Conservation (phyloP, 306 rosid species). For the Prosopis cineraria region DNA sequence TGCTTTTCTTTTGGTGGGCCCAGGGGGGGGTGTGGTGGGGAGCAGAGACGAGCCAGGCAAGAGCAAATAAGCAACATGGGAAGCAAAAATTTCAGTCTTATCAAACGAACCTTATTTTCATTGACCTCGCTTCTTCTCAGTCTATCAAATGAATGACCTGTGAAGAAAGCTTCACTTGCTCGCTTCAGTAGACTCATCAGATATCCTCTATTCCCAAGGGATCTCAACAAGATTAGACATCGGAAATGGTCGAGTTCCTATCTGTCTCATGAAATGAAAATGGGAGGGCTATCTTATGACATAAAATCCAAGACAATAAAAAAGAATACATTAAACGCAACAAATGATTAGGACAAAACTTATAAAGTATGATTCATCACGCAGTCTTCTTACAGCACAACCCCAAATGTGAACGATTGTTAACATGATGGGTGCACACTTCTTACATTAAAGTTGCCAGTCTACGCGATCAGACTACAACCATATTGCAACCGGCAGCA, state of each 20-base stretch:
- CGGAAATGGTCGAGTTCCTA: background rate
- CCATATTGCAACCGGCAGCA: background rate
- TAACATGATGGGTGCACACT: conserved; percentile 1
- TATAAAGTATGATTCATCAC: background rate
- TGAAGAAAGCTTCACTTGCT: background rate
- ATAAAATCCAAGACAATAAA: background rate
- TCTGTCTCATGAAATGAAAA: background rate
- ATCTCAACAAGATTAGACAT: too few species aligned
- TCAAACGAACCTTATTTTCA: too few species aligned
- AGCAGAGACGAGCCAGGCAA: too few species aligned
- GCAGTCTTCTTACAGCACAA: background rate
- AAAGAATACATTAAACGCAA: background rate
- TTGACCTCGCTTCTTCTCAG: too few species aligned
- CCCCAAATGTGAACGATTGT: background rate
- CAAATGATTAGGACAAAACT: background rate
- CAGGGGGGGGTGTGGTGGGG: too few species aligned
- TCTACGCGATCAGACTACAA: background rate
- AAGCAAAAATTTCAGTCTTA: too few species aligned
- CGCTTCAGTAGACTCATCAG: background rate
- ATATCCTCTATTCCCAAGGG: too few species aligned
- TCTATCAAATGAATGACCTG: too few species aligned
- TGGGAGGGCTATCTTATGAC: background rate
- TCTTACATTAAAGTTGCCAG: conserved; percentile 16
- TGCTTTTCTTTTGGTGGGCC: too few species aligned
- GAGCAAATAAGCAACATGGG: too few species aligned